A percentile compares a stretch with the other conserved stretches of the same genome.
phyloP scores from a whole-genome alignment of 2,329 filamentous ascomycete genomes.

The Neonectria sp. region DNA sequence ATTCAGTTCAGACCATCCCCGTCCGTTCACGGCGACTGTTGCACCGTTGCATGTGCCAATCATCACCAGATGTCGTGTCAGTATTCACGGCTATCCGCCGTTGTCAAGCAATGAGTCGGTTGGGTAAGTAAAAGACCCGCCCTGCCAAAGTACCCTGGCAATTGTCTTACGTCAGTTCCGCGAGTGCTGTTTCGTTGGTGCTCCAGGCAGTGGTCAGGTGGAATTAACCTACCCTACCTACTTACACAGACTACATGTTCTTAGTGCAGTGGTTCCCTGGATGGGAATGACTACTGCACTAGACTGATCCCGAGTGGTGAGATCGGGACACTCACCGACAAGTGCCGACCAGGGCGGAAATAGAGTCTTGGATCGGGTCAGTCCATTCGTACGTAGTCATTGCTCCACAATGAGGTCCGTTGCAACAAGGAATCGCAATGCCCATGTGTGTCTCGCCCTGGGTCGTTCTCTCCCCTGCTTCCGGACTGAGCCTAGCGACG shows the following conservation, averaged over 20 bases:
- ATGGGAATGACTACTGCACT: not conserved
- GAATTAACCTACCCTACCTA: not conserved
- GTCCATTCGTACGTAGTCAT: not conserved
- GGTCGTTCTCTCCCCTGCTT: slow-evolving; percentile 16
- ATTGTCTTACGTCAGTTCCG: slow-evolving; percentile 10
- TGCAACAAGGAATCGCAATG: not conserved
- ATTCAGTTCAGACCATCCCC: not conserved
- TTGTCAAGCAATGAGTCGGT: not conserved
- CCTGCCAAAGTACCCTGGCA: not conserved
- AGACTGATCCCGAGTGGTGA: slow-evolving; percentile 20
- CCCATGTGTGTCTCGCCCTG: slow-evolving; percentile 2
- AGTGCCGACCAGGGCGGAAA: slow-evolving; percentile 23
- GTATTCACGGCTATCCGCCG: not conserved
- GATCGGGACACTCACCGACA: slow-evolving; percentile 31
- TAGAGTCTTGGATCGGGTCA: slow-evolving; percentile 4
- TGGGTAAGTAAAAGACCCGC: not conserved
- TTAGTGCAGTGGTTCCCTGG: not conserved
- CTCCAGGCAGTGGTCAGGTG: not conserved
- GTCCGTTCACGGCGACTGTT: not conserved
- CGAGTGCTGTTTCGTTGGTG: not conserved
- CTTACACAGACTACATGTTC: not conserved
- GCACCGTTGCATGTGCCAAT: not conserved
- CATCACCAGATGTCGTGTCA: not conserved
- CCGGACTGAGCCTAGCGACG: slow-evolving; percentile 13
- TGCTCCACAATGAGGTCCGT: not conserved